Percentiles rank a stretch among this genome's conserved stretches.
These are phyloP conservation scores for Diaporthe caulivora DNA, from an alignment of 2,329 filamentous ascomycete species.

Conservation along the genomic window DNA sequence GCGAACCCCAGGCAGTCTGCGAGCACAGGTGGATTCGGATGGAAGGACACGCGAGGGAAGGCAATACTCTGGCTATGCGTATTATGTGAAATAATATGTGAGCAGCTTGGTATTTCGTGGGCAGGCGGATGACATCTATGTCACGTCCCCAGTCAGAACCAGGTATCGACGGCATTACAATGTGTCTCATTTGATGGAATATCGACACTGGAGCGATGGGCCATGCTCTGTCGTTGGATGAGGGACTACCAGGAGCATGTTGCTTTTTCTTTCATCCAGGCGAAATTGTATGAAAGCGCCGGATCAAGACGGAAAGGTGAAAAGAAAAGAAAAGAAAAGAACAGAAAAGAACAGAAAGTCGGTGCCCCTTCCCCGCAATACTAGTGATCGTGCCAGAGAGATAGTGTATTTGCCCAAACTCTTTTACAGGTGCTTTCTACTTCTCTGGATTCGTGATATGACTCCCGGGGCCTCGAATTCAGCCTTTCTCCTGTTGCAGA, in stretches of 20 bases:
- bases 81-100: background rate
- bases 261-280: background rate
- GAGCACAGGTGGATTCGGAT: background rate
- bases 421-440: no score
- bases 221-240: background rate
- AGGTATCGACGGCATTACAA: background rate
- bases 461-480: background rate
- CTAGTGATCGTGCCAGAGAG: background rate
- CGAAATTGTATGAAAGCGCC: background rate
- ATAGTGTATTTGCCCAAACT: background rate
- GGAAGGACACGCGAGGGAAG: background rate
- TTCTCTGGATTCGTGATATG: background rate
- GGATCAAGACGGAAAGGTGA: background rate
- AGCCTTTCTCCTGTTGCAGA: background rate
- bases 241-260: background rate
- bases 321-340: background rate
- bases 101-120: background rate
- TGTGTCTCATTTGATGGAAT: background rate
- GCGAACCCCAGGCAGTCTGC: no score
- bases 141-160: background rate
- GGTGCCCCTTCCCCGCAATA: no score
- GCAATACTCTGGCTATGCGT: background rate
- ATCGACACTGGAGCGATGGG: background rate
- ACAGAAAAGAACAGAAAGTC: background rate
- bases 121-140: background rate